phyloP scores from a whole-genome alignment of 2,329 filamentous ascomycete genomes.

The Xylaria digitata region DNA sequence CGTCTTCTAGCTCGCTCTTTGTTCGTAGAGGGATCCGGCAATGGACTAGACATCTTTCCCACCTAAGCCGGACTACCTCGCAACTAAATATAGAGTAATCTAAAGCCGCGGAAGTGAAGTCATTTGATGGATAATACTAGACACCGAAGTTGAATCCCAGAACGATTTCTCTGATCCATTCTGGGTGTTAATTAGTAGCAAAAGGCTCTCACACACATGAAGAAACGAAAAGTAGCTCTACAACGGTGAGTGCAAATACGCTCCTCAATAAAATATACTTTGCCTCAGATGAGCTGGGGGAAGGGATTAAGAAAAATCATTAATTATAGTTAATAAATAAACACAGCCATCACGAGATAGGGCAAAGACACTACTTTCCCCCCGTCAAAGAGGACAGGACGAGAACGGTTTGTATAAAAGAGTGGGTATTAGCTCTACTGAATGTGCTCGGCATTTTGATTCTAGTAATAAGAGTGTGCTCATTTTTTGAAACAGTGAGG shows the following conservation, averaged over 20 bases:
- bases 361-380: slow-evolving; percentile 1
- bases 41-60: slow-evolving; percentile 12
- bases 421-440: slow-evolving; percentile 15
- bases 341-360: not conserved
- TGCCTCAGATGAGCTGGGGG: not conserved
- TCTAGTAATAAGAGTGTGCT: slow-evolving; percentile 3
- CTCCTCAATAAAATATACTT: not conserved
- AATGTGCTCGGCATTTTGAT: not conserved
- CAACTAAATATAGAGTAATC: slow-evolving; percentile 15
- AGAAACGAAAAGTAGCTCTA: not conserved
- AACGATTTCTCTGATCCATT: slow-evolving; percentile 5
- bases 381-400: not conserved
- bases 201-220: slow-evolving; percentile 13
- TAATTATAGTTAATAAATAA: not conserved
- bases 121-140: slow-evolving; percentile 23
- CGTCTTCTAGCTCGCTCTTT: not conserved
- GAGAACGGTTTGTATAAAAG: slow-evolving; percentile 13
- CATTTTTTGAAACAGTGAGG: not conserved
- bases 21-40: slow-evolving; percentile 2
- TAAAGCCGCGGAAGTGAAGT: not conserved
- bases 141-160: not conserved
- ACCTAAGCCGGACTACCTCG: slow-evolving; percentile 13
- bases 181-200: slow-evolving; percentile 17
- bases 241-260: slow-evolving; percentile 3
- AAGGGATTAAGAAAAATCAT: not conserved